These are phyloP conservation scores for Kwoniella shandongensis DNA, from an alignment of 768 basidiomycete species.

Conservation along the genomic window DNA sequence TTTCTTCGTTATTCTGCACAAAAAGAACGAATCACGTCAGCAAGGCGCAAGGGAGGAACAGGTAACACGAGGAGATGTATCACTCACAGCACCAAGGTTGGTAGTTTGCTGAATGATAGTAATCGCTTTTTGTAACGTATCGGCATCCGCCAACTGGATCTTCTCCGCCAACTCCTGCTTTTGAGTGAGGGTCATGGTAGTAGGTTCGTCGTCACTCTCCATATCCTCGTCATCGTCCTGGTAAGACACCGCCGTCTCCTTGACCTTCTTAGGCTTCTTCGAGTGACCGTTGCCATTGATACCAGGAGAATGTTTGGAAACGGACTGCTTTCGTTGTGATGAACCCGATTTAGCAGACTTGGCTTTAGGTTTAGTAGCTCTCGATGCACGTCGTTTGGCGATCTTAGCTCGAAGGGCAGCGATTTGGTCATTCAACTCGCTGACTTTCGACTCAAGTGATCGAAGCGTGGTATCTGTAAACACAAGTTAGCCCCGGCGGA, in stretches of 20 bases:
- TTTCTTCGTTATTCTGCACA: slow-evolving; percentile 67
- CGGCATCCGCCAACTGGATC: slow-evolving; percentile 78
- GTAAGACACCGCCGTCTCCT: slow-evolving; percentile 26
- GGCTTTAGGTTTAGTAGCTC: slow-evolving; percentile 20
- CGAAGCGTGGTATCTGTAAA: slow-evolving; percentile 8
- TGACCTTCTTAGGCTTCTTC: slow-evolving; percentile 43
- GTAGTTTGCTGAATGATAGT: slow-evolving; percentile 94
- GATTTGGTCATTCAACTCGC: slow-evolving; percentile 30
- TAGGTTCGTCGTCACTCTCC: slow-evolving; percentile 35
- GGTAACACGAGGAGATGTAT: neutral
- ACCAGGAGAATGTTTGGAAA: slow-evolving; percentile 33
- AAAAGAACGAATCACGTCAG: slow-evolving; percentile 1
- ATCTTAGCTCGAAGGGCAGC: slow-evolving; percentile 28
- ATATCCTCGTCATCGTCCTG: slow-evolving; percentile 39
- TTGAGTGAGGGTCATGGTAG: slow-evolving; percentile 78
- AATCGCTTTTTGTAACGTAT: slow-evolving; percentile 83
- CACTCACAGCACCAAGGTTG: slow-evolving; percentile 86
- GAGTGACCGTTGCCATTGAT: slow-evolving; percentile 30
- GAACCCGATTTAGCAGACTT: slow-evolving; percentile 27
- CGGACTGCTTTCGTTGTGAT: slow-evolving; percentile 32
- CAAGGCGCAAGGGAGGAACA: slow-evolving; percentile 10
- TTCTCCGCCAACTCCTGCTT: slow-evolving; percentile 98
- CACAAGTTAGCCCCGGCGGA: neutral
- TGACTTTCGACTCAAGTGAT: slow-evolving; percentile 16
- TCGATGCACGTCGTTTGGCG: slow-evolving; percentile 19